Base-by-base conservation (phyloP, 1,284 basidiomycete species). In the Pyrrhoderma noxium region DNA sequence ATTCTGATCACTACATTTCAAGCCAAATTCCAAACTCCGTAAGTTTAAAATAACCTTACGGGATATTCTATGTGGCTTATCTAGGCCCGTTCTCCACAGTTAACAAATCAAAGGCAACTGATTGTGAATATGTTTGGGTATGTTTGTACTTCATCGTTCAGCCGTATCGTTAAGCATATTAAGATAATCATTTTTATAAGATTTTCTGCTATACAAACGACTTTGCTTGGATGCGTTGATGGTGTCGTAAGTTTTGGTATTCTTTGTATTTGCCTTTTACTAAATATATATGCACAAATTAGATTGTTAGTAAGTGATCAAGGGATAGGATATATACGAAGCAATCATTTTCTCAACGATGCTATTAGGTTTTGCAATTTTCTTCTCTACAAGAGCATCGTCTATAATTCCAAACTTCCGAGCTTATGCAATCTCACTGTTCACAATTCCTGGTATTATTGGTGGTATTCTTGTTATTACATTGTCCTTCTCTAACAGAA, bases 11-110 rank as follows among this genome's bases (percentile, higher is more conserved):
- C 22, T 8, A 27, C 45, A 27, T 7, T 13, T 41, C 22, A 36
- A 56, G 64, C 49, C 67, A 68, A 56, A 59, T 69, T 3, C 65
- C 66, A 31, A 69, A 67, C 55, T 66, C 65, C n/a, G 53, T 55
- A 31, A 21, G 45, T 31, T 9, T 14, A 11, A 38, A n/a, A 3
- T 13, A 31, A n/a, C 4, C 4, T 40, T 31, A 31, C 11, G 11
- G 27, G 11, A 31, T 31, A 11, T 11, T 11, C 11, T 5, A 31
- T 11, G 11, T n/a, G n/a, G n/a, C n/a, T 5, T 31, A 31, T 11
- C 11, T 5, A 31, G 27, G 44, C 27, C 31, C 39, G 9, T 25
- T 13, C 23, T 13, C 11, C 23, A 9, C 21, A 55, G 27, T 57
- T 70, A 16, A 65, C 65, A 18, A 69, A 67, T 50, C 65, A 66